Evolutionary conservation across 306 rosid genomes (phyloP), one percentile per base, ranked within the genome.

Genomic region (Clitoria ternatea): DNA sequence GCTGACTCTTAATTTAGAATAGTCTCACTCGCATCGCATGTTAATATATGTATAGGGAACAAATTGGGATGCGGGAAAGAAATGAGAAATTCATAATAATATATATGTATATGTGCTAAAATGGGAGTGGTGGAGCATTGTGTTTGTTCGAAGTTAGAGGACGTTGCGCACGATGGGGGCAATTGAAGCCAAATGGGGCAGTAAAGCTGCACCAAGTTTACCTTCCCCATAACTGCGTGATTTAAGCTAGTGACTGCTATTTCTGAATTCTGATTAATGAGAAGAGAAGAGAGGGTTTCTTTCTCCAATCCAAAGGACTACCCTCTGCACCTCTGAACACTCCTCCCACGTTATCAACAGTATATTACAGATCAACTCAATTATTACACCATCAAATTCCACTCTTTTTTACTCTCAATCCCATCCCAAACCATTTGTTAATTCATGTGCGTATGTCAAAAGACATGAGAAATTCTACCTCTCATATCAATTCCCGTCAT

Each of bases 151-250:
- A 63, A 37, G 43, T n/a, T 17, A 30, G 32, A 56, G 63, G 61
- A 59, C 53, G 24, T 10, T 10, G 66, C 55, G 48, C n/a, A 24
- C 36, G n/a, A n/a, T n/a, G n/a, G n/a, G n/a, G 85, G 81, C 74
- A 80, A 73, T 18, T 53, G 84, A 80, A 23, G 84, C 83, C 82
- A 79, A 85, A 80, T 69, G 52, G 61, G 61, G 71, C 81, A 80
- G 47, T 43, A 68, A 77, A 73, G 88, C 85, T 81, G 89, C 73
- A 47, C 26, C 70, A 37, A 66, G 39, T 85, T 89, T 83, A 79
- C 75, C 75, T 86, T 89, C 87, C 92, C 92, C 63, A 66, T 72
- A 79, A 83, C 74, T 81, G 74, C 30, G 60, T 72, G 79, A 81
- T 76, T 76, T 71, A 35, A 47, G 50, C 85, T 40, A 70, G 61